These are phyloP conservation scores for Yamadazyma sp. DNA, from an alignment of 1,139 yeast genomes.

Conservation along the genomic window DNA sequence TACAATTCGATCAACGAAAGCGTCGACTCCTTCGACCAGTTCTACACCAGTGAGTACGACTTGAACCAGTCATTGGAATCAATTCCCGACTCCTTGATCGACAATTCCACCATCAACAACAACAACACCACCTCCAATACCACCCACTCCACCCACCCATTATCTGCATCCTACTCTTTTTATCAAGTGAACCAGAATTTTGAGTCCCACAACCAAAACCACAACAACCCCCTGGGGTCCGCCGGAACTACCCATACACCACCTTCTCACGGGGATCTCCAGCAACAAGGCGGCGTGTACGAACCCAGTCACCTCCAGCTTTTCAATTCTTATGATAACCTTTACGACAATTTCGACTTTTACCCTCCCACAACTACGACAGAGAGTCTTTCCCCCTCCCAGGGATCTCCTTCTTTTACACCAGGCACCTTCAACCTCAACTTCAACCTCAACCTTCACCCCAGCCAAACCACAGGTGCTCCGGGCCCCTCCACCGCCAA, in stretches of 20 bases:
- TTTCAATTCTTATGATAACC: conserved; percentile 9
- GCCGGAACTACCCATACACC: neutral
- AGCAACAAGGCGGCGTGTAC: neutral
- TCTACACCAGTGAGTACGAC: conserved; percentile 30
- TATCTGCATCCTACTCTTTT: conserved; percentile 7
- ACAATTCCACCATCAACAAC: conserved; percentile 4
- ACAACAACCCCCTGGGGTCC: conserved; percentile 2
- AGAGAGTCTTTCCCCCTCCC: conserved; percentile 4
- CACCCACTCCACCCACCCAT: conserved; percentile 15
- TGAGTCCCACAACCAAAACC: conserved; percentile 10
- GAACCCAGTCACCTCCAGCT: conserved; percentile 3
- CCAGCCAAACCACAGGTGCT: neutral
- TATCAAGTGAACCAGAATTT: conserved; percentile 9
- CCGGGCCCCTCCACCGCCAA: too few relatives aligned
- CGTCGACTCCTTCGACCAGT: conserved; percentile 19
- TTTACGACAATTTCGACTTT: conserved; percentile 7
- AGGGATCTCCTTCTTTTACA: conserved; percentile 6
- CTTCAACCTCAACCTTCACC: neutral
- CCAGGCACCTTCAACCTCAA: neutral
- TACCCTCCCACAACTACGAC: conserved; percentile 1
- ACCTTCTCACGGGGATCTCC: neutral
- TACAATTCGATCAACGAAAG: conserved; percentile 15
- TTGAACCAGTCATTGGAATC: conserved; percentile 30
- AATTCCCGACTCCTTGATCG: conserved; percentile 17
- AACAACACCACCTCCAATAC: conserved; percentile 14